Evolutionary conservation across 2,329 filamentous ascomycete genomes (phyloP).

Genomic region (Cladophialophora carrionii): DNA sequence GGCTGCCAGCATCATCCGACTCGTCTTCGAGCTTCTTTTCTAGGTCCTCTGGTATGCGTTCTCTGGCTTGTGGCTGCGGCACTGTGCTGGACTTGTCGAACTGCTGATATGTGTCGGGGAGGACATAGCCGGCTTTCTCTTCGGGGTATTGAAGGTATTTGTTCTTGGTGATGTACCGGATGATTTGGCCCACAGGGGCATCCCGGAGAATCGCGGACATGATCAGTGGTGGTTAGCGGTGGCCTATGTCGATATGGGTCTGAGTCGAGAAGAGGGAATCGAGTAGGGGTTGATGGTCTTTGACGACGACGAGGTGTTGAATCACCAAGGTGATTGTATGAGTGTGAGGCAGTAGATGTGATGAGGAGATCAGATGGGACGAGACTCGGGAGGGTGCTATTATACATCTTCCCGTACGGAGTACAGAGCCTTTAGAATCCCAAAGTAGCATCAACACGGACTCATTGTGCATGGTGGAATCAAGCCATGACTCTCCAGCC

Average conservation of each 20-base stretch:
- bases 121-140: constrained; percentile 43
- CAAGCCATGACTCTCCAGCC: constrained; percentile 1
- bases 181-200: constrained; percentile 52
- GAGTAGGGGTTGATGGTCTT: not conserved
- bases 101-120: constrained; percentile 33
- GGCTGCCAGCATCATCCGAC: constrained; percentile 18
- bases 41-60: constrained; percentile 16
- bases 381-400: constrained; percentile 7
- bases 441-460: not conserved
- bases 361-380: constrained; percentile 3
- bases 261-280: not conserved
- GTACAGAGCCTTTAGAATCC: not conserved
- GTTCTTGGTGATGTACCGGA: constrained; percentile 50
- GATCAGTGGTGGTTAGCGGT: not conserved
- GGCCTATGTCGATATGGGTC: not conserved
- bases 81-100: constrained; percentile 1
- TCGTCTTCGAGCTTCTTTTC: constrained; percentile 29
- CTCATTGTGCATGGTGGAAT: not conserved
- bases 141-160: constrained; percentile 53
- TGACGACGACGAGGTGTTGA: not conserved
- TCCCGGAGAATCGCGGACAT: constrained; percentile 45
- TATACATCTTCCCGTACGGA: constrained; percentile 1
- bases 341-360: not conserved
- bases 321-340: not conserved
- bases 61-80: constrained; percentile 2